phyloP scores from a whole-genome alignment of 257 asterid species.

The Salvia splendens region DNA sequence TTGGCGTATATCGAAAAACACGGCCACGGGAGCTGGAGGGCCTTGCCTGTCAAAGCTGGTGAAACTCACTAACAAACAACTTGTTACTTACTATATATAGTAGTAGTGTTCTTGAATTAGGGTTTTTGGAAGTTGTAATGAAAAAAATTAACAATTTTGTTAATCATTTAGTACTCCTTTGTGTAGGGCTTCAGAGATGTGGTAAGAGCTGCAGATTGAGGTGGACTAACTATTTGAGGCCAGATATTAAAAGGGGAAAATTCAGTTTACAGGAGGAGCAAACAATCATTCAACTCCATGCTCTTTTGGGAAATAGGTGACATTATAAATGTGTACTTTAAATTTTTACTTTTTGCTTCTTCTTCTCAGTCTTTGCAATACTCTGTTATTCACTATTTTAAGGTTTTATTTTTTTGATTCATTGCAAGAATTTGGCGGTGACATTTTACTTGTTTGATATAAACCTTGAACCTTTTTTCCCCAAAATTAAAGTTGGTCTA shows the following conservation, averaged over 20 bases:
- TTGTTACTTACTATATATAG: neutral
- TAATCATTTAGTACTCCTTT: neutral
- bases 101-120: neutral
- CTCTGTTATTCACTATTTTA: neutral
- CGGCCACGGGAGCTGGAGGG: slow-evolving; percentile 98
- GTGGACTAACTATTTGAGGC: slow-evolving; percentile 89
- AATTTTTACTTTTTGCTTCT: neutral
- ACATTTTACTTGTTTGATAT: neutral
- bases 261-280: slow-evolving; percentile 90
- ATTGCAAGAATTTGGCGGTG: neutral
- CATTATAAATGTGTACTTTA: neutral
- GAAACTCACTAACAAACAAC: too few relatives aligned
- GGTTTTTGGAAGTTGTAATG: neutral
- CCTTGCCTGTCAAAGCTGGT: slow-evolving; percentile 90
- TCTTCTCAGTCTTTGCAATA: neutral
- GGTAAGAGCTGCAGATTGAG: slow-evolving; percentile 91
- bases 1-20: slow-evolving; percentile 81
- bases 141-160: neutral
- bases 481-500: neutral
- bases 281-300: slow-evolving; percentile 95
- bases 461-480: too few relatives aligned
- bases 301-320: slow-evolving; percentile 90
- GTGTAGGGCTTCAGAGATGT: slow-evolving; percentile 79
- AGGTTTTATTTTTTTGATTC: neutral
- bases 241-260: slow-evolving; percentile 91